Evolutionary conservation across 306 rosid species (phyloP).

Genomic region (Cotoneaster glaucophyllus): DNA sequence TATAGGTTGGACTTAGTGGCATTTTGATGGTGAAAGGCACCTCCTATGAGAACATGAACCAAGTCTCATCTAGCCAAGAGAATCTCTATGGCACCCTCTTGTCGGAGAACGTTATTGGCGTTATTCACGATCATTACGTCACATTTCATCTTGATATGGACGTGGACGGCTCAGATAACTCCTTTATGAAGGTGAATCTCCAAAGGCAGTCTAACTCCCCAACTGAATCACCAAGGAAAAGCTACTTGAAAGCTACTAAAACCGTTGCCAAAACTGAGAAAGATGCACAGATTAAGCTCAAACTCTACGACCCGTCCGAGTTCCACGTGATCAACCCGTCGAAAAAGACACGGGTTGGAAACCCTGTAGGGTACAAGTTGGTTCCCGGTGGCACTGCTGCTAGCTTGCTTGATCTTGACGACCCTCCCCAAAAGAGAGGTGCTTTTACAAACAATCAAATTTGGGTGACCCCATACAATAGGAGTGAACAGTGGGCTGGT

Average conservation of each 20-base stretch:
- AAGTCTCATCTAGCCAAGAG: constrained; percentile 31
- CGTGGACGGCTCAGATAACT: constrained; percentile 67
- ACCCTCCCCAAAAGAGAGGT: constrained; percentile 76
- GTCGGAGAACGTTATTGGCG: constrained; percentile 74
- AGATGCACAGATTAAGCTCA: constrained; percentile 65
- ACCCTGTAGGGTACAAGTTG: constrained; percentile 82
- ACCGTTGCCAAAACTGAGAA: constrained; percentile 77
- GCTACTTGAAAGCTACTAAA: constrained; percentile 63
- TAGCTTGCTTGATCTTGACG: constrained; percentile 59
- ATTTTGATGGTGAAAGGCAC: constrained; percentile 93
- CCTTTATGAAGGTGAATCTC: constrained; percentile 66
- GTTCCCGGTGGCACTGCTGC: constrained; percentile 79
- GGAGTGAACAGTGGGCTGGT: constrained; percentile 77
- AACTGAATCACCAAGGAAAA: constrained; percentile 63
- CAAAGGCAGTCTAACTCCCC: constrained; percentile 35
- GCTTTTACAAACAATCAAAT: constrained; percentile 84
- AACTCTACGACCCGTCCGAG: constrained; percentile 68
- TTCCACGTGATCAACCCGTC: constrained; percentile 64
- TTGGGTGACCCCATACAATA: constrained; percentile 86
- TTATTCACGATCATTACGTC: constrained; percentile 75
- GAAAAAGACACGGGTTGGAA: constrained; percentile 65
- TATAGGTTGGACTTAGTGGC: constrained; percentile 83
- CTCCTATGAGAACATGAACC: constrained; percentile 42
- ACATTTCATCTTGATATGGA: constrained; percentile 82
- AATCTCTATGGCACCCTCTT: constrained; percentile 69